Evolutionary conservation across 345 rosid genomes (phyloP).

Genomic region (Bruguiera parviflora): DNA sequence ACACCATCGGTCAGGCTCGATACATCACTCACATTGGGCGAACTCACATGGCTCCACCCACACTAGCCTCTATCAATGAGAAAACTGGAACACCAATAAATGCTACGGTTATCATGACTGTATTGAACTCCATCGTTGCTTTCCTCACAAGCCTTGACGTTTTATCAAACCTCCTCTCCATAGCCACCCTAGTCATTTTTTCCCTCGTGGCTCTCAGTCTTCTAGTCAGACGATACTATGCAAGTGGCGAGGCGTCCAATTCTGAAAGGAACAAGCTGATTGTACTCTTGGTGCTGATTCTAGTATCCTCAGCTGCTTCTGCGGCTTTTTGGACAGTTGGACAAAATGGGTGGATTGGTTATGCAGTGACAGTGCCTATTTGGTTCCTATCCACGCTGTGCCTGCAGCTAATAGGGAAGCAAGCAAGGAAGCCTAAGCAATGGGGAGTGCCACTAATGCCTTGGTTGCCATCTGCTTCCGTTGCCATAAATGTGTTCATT

Average conservation of each 20-base stretch:
- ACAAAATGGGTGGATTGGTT: conserved; percentile 19
- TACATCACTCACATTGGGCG: conserved; percentile 25
- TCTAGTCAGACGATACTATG: conserved; percentile 19
- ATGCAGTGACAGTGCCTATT: conserved; percentile 18
- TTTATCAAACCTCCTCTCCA: conserved; percentile 22
- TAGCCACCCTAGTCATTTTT: conserved; percentile 24
- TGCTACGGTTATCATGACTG: conserved; percentile 22
- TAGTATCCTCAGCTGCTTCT: conserved; percentile 15
- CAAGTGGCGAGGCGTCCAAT: conserved; percentile 9
- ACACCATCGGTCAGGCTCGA: conserved; percentile 19
- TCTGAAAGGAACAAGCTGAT: conserved; percentile 18
- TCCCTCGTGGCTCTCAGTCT: conserved; percentile 22
- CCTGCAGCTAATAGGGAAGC: conserved; percentile 16
- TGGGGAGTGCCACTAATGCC: conserved; percentile 25
- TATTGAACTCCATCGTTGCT: conserved; percentile 21
- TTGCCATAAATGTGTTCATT: conserved; percentile 23
- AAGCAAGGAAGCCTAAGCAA: conserved; percentile 21
- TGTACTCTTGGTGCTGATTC: conserved; percentile 10
- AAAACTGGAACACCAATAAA: conserved; percentile 21
- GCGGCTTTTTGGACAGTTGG: conserved; percentile 17
- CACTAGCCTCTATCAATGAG: conserved; percentile 16
- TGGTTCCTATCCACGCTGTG: conserved; percentile 22
- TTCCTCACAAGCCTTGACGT: conserved; percentile 24
- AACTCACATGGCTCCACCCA: conserved; percentile 26
- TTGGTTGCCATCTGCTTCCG: conserved; percentile 24